A percentile compares a stretch with the other conserved stretches of the same genome.
Evolutionary conservation across 345 rosid species (phyloP).

Genomic region (Streptanthus diversifolius): DNA sequence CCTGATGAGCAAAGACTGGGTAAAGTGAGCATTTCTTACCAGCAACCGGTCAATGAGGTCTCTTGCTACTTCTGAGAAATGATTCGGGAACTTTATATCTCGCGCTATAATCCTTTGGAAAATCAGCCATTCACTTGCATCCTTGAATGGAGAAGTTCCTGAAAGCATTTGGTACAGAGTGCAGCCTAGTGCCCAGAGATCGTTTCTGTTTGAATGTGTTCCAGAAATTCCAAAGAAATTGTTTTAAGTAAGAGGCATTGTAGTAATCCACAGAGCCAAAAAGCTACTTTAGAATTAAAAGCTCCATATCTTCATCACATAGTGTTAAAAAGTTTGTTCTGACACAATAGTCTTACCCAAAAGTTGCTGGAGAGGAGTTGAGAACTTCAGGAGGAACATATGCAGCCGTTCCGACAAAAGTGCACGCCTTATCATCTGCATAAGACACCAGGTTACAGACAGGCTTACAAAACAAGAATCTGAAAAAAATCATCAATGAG

Average conservation of each 20-base stretch:
- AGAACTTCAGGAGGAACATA: conserved; percentile 99
- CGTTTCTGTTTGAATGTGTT: conserved; percentile 69
- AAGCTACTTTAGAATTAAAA: not conserved
- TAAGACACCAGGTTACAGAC: conserved; percentile 3
- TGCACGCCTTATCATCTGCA: conserved; percentile 89
- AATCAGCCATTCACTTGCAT: conserved; percentile 97
- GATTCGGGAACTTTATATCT: conserved; percentile 84
- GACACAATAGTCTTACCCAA: conserved; percentile 64
- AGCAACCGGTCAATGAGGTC: conserved; percentile 76
- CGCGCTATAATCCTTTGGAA: conserved; percentile 94
- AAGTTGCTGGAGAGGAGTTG: conserved; percentile 96
- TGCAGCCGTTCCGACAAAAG: conserved; percentile 95
- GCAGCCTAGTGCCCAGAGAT: conserved; percentile 99
- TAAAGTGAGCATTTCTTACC: conserved; percentile 48
- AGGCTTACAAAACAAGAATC: not conserved
- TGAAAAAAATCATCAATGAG: not conserved
- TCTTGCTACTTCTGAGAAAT: conserved; percentile 86
- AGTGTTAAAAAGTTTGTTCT: not conserved
- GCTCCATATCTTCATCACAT: not conserved
- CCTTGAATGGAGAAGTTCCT: conserved; percentile 96
- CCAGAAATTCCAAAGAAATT: conserved; percentile 31
- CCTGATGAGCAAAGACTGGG: conserved; percentile 2
- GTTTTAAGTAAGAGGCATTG: conserved; percentile 29
- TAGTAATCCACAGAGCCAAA: conserved; percentile 21
- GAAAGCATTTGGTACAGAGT: conserved; percentile 99